phyloP scores from a whole-genome alignment of 352 stramenopile species.

The Phytophthora megakarya region DNA sequence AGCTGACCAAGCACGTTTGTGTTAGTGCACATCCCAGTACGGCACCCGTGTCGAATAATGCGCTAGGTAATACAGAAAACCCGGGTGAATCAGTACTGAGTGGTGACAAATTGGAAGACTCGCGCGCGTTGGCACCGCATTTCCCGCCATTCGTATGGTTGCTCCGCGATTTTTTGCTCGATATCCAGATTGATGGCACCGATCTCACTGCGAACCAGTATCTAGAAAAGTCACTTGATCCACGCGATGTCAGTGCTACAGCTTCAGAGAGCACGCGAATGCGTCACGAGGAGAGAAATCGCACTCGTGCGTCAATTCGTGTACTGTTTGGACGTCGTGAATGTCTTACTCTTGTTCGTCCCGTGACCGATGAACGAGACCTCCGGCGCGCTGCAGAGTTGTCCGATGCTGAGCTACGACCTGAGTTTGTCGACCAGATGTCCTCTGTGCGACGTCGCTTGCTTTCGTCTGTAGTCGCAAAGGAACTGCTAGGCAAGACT shows the following conservation, averaged over 20 bases:
- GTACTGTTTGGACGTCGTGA: slow-evolving; percentile 74
- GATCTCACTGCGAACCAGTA: slow-evolving; percentile 73
- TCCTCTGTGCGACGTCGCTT: slow-evolving; percentile 51
- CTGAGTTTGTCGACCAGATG: slow-evolving; percentile 85
- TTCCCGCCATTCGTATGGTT: slow-evolving; percentile 88
- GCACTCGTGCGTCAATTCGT: slow-evolving; percentile 66
- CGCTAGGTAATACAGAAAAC: slow-evolving; percentile 3
- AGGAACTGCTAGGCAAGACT: slow-evolving; percentile 69
- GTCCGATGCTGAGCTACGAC: slow-evolving; percentile 53
- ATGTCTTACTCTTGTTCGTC: slow-evolving; percentile 80
- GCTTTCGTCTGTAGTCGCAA: slow-evolving; percentile 55
- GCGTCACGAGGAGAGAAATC: slow-evolving; percentile 75
- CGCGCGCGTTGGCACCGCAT: slow-evolving; percentile 62
- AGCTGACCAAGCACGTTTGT: slow-evolving; percentile 86
- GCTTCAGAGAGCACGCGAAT: slow-evolving; percentile 34
- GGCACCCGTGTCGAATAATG: neutral
- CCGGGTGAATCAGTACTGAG: slow-evolving; percentile 24
- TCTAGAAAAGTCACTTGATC: slow-evolving; percentile 75
- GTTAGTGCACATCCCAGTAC: slow-evolving; percentile 46
- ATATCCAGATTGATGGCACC: slow-evolving; percentile 71
- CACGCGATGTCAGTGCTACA: slow-evolving; percentile 43
- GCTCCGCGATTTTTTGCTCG: slow-evolving; percentile 82
- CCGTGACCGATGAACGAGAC: slow-evolving; percentile 68
- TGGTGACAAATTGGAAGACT: slow-evolving; percentile 51
- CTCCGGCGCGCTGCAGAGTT: slow-evolving; percentile 66